Evolutionary conservation across 2,329 filamentous ascomycete species (phyloP), one percentile per base, ranked within the genome.

Genomic region (Fusarium bulbicola): DNA sequence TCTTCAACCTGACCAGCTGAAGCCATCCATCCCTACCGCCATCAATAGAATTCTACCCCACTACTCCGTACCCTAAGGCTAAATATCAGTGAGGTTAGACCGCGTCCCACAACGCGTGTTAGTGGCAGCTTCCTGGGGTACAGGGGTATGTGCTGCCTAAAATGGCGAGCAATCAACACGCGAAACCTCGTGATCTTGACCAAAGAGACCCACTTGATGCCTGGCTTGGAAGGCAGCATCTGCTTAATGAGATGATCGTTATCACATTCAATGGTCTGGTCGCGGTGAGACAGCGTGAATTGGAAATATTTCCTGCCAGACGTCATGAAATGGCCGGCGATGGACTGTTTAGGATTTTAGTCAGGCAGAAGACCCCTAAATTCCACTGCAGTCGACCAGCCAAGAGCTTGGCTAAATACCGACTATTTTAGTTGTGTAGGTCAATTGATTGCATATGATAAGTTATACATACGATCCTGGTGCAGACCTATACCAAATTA

Each of bases 141-240:
- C 68, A 67, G 65, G 72, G 66, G 70, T 54, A 57, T 57, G 43
- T 78, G 71, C 76, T 78, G 77, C 76, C 77, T 78, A 57, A 63
- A 76, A 40, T 37, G 36, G 59, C 57, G 32, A 53, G 53, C 49
- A 47, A 57, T n/a, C 45, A 60, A 52, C 34, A 74, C 75, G 65
- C 76, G 76, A 78, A 76, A 75, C 54, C 76, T 65, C 72, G 68
- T 77, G 74, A 78, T 66, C 60, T 52, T 32, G 26, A 58, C 30
- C 34, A 26, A 47, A 43, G 50, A 11, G 50, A 16, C 39, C 64
- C 37, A 54, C 74, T 78, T 78, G 75, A 66, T 78, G 76, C 76
- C 76, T 78, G 62, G 65, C 58, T 53, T 34, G 43, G 36, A 53
- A 43, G 32, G 42, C 54, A 66, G 47, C 42, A 21, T 47, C 56